Evolutionary conservation across 495 filamentous ascomycete species (phyloP), one percentile per base, ranked within the genome.

Genomic region (Tuber magnatum): DNA sequence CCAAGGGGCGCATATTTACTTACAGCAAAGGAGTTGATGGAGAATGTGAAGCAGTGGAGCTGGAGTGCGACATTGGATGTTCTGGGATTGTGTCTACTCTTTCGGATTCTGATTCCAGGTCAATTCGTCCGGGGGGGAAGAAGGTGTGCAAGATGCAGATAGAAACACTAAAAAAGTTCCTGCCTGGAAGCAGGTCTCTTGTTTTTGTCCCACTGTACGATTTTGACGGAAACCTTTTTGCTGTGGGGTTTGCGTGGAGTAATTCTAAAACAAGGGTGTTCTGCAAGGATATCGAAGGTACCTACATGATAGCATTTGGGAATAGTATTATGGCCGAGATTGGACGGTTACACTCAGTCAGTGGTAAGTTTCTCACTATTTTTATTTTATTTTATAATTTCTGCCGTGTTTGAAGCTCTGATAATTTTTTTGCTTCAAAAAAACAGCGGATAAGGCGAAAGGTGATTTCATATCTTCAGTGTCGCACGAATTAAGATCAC

Each of bases 401-500:
- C 35, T 46, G 44, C 35, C 28, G 48, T 5, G 42, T 48, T 72
- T 56, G 71, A 22, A n/a, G 24, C 68, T n/a, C 51, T 78, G 44
- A 78, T 41, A n/a, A 44, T 39, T 42, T 71, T 75, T 16, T 76
- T 68, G 72, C n/a, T 43, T 39, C 71, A 39, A 24, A 20, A 20
- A n/a, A 75, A 80, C 75, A 28, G 86, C 84, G 18, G 87, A 89
- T 71, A 85, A 84, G 71, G 86, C 88, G 40, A 93, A 94, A 78
- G 87, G 88, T 3, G 90, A 91, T 73, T 90, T 93, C 73, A 89
- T 94, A 43, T 89, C 89, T 0, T 91, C 89, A 18, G 87, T 94
- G 40, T 91, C 89, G 43, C 93, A 96, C 80, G 93, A 96, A 80
- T 85, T 95, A 24, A 87, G 92, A 8, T 92, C 89, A 28, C 93